Conservation (phyloP, 441 rosid genomes). For the Flueggea neowawraea region DNA sequence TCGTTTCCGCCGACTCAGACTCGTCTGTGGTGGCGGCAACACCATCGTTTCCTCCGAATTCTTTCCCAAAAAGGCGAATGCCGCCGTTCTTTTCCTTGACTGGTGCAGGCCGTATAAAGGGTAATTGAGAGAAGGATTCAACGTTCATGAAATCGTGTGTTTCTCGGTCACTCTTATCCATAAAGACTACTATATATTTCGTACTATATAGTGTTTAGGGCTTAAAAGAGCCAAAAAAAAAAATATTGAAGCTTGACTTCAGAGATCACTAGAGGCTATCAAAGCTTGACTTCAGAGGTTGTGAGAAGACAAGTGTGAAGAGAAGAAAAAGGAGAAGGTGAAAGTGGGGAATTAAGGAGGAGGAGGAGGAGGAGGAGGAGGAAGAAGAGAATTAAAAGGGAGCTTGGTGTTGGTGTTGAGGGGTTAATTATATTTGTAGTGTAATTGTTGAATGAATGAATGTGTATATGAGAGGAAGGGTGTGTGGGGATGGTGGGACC, state of each 20-base stretch:
- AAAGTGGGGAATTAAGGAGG: not conserved
- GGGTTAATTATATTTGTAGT: too few species aligned
- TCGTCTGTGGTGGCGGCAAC: constrained; percentile 16
- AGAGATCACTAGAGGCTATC: constrained; percentile 1
- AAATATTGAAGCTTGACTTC: constrained; percentile 2
- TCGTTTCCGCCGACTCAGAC: too few species aligned
- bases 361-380: not conserved
- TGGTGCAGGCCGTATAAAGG: constrained; percentile 81
- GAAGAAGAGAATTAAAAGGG: constrained; percentile 12
- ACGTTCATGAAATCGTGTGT: constrained; percentile 91
- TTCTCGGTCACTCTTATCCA: constrained; percentile 66
- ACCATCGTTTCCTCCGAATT: constrained; percentile 36
- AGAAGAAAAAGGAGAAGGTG: not conserved
- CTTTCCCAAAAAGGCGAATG: constrained; percentile 84
- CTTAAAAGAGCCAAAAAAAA: not conserved
- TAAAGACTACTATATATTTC: too few species aligned
- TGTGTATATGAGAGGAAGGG: too few species aligned
- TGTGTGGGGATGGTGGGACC: too few species aligned
- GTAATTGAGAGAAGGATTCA: constrained; percentile 81
- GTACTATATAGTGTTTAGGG: too few species aligned
- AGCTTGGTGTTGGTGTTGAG: not conserved
- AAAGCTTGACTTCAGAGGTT: not conserved
- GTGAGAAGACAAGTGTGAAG: not conserved
- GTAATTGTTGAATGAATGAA: too few species aligned
- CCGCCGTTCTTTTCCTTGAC: constrained; percentile 22